Base-by-base conservation (phyloP, 257 asterid genomes). In the Nicotiana benthamiana region DNA sequence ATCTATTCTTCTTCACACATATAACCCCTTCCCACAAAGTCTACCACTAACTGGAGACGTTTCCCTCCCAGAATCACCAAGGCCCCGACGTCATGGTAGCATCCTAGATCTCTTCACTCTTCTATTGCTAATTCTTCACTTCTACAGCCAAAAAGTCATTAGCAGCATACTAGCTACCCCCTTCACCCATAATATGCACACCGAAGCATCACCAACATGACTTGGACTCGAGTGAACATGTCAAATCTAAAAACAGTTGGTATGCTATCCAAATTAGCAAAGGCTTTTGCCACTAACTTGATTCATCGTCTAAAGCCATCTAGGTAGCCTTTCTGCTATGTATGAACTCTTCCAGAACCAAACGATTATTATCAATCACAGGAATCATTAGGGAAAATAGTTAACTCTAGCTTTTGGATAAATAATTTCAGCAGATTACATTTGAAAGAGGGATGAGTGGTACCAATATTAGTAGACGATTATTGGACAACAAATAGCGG, bases 381-480 rank as follows among this genome's bases (percentile, higher is more conserved):
- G 36, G 36, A 61, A 56, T 72, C 78, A 72, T 6, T 24, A 72
- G 26, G 36, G 61, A 46, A 43, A 72, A 34, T 6, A 7, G 46
- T 12, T 51, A 75, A 75, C 54, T 27, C 11, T 40, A 81, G 60
- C 70, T 81, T 40, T 43, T 7, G 53, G 6, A 15, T 36, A 26
- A n/a, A 15, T 59, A 26, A 17, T 48, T 28, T 60, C 64, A 70
- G 57, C 78, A 28, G 26, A 43, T 59, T 27, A 52, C 16, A 36
- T 70, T 26, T 11, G 62, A 56, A 66, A 54, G 24, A 32, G 78
- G 48, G 53, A 30, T 6, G 61, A 52, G 54, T 22, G 27, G 30
- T 91, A 95, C 99, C 97, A 95, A 87, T 77, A 95, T 92, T 76
- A 95, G 92, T 79, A 95, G 86, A 61, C 99, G 92, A 84, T 93